A percentile compares a stretch with the other conserved stretches of the same genome.
Evolutionary conservation across 352 stramenopile species (phyloP).

Genomic region (Phytophthora constricta): DNA sequence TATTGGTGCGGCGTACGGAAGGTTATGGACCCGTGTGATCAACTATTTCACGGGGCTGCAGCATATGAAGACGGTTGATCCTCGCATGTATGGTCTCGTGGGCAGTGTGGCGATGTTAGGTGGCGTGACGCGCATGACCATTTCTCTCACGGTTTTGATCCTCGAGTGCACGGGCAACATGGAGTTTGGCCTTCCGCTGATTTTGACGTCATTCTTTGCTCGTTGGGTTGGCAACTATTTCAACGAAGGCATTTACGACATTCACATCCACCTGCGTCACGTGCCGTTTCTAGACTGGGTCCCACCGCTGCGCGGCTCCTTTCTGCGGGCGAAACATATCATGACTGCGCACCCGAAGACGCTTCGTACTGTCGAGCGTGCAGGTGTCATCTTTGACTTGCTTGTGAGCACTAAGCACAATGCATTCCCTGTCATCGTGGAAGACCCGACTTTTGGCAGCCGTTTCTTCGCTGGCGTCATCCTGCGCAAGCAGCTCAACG

Average conservation of each 20-base stretch:
- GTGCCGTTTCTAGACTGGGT: conserved; percentile 86
- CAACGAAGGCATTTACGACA: conserved; percentile 99
- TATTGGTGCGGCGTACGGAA: conserved; percentile 95
- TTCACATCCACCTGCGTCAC: conserved; percentile 96
- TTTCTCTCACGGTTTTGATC: conserved; percentile 98
- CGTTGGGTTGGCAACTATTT: conserved; percentile 98
- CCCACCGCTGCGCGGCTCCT: conserved; percentile 65
- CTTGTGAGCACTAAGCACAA: conserved; percentile 88
- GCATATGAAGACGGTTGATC: conserved; percentile 71
- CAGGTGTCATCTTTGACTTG: conserved; percentile 94
- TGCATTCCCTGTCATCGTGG: conserved; percentile 87
- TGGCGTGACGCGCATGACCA: conserved; percentile 98
- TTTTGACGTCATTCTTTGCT: conserved; percentile 97
- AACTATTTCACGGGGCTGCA: conserved; percentile 73
- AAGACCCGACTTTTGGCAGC: conserved; percentile 84
- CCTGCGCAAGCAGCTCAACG: conserved; percentile 82
- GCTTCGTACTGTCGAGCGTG: conserved; percentile 92
- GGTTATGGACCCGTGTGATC: conserved; percentile 87
- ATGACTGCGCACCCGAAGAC: conserved; percentile 96
- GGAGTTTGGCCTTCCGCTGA: conserved; percentile 97
- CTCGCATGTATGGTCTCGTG: conserved; percentile 96
- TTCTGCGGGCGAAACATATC: conserved; percentile 90
- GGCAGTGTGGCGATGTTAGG: conserved; percentile 95
- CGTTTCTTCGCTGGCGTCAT: conserved; percentile 86
- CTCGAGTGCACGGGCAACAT: conserved; percentile 98